Conservation (phyloP, 2,329 filamentous ascomycete species). For the Penicillium sp. region DNA sequence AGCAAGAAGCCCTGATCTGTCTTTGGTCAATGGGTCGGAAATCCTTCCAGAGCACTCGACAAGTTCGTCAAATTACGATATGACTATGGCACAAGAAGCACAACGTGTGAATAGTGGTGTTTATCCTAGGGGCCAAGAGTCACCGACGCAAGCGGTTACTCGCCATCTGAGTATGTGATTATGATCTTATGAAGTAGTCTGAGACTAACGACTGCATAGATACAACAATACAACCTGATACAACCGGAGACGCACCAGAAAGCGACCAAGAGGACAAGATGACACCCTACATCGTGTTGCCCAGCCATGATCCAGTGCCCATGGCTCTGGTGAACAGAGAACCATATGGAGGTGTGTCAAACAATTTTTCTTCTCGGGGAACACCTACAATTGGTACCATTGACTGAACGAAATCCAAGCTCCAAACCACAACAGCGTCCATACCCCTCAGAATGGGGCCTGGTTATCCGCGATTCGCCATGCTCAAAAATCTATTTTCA, state of each 20-base stretch:
- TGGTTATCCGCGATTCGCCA: conserved; percentile 72
- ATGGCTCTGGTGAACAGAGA: conserved; percentile 73
- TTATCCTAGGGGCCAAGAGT: conserved; percentile 55
- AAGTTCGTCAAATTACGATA: conserved; percentile 52
- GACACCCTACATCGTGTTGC: conserved; percentile 66
- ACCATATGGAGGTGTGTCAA: conserved; percentile 60
- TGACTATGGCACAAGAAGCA: conserved; percentile 63
- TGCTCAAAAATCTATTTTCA: conserved; percentile 68
- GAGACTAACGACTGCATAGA: conserved; percentile 36
- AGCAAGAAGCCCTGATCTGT: background rate
- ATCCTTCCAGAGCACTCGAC: conserved; percentile 58
- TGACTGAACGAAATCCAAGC: conserved; percentile 32
- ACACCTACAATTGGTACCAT: background rate
- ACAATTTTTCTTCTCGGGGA: background rate
- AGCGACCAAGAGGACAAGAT: conserved; percentile 59
- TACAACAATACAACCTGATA: conserved; percentile 58
- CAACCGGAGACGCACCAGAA: conserved; percentile 59
- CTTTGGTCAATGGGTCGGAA: background rate
- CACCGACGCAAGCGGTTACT: conserved; percentile 61
- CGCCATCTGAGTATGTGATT: conserved; percentile 60
- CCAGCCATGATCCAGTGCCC: conserved; percentile 61
- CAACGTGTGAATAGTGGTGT: conserved; percentile 63
- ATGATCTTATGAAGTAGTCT: too few species aligned
- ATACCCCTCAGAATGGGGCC: conserved; percentile 74
- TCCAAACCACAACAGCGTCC: conserved; percentile 62